Conservation (phyloP, 2,329 filamentous ascomycete species). For the Orbilia javanica region DNA sequence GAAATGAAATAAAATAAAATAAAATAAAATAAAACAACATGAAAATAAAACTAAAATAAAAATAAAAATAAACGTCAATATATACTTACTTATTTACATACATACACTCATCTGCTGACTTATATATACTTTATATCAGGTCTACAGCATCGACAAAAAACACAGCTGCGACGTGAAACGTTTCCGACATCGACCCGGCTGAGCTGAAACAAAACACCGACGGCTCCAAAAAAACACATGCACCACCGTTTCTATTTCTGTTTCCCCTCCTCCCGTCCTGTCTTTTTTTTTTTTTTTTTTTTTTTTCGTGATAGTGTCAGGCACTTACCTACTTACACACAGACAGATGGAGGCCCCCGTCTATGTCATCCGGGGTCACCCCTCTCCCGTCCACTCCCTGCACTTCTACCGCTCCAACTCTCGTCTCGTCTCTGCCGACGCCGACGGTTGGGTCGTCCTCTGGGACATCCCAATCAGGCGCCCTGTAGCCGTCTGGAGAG, state of each 20-base stretch:
- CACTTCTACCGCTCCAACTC: constrained; percentile 79
- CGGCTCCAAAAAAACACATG: constrained; percentile 29
- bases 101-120: too few relatives aligned
- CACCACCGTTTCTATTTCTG: constrained; percentile 41
- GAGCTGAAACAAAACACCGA: constrained; percentile 49
- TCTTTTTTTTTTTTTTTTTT: too few relatives aligned
- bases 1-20: not conserved
- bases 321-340: too few relatives aligned
- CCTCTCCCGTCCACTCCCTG: constrained; percentile 81
- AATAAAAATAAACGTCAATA: not conserved
- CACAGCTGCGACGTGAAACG: constrained; percentile 51
- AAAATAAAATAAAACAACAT: not conserved
- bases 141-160: not conserved
- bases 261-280: not conserved
- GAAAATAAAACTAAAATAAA: too few relatives aligned
- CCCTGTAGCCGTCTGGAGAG: constrained; percentile 85
- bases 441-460: constrained; percentile 86
- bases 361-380: constrained; percentile 87
- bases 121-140: too few relatives aligned
- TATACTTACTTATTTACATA: too few relatives aligned
- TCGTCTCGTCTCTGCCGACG: constrained; percentile 86
- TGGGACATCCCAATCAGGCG: constrained; percentile 89
- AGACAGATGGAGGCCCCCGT: constrained; percentile 61
- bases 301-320: too few relatives aligned
- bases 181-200: constrained; percentile 46